Conservation (phyloP, 148 eudicot species). For the Rheum nobile region DNA sequence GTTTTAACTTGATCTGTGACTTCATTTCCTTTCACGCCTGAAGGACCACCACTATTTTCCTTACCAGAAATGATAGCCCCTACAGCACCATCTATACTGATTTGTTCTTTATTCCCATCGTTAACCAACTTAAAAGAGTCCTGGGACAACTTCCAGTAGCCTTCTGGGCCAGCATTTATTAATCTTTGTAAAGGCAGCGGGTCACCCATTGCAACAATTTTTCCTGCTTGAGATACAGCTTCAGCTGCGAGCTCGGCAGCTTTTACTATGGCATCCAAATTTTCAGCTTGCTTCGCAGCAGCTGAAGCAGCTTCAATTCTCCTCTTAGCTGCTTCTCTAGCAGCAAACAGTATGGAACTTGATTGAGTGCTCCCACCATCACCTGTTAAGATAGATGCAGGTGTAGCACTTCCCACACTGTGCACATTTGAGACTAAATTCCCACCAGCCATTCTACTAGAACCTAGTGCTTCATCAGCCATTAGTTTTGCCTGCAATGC, state of each 20-base stretch:
- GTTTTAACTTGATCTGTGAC: slow-evolving; percentile 12
- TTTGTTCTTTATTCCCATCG: slow-evolving; percentile 18
- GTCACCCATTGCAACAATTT: slow-evolving; percentile 73
- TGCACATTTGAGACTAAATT: slow-evolving; percentile 6
- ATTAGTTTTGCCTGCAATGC: slow-evolving; percentile 70
- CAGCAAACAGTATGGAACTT: slow-evolving; percentile 57
- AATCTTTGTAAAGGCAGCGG: slow-evolving; percentile 51
- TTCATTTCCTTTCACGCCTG: slow-evolving; percentile 19
- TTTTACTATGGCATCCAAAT: slow-evolving; percentile 74
- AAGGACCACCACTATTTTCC: slow-evolving; percentile 14
- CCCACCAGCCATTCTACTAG: slow-evolving; percentile 1
- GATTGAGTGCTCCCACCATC: slow-evolving; percentile 32
- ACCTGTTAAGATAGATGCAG: slow-evolving; percentile 41
- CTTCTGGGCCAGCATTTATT: slow-evolving; percentile 64
- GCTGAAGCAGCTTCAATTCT: slow-evolving; percentile 89
- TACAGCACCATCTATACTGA: slow-evolving; percentile 10
- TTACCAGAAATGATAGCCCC: slow-evolving; percentile 16
- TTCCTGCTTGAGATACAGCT: slow-evolving; percentile 92
- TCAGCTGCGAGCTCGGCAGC: slow-evolving; percentile 96
- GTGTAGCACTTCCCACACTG: slow-evolving; percentile 27
- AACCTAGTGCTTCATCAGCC: slow-evolving; percentile 62
- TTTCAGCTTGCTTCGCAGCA: slow-evolving; percentile 90
- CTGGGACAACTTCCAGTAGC: slow-evolving; percentile 58
- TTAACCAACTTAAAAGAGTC: slow-evolving; percentile 19
- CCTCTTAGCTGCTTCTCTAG: slow-evolving; percentile 74